A percentile compares a stretch with the other conserved stretches of the same genome.
These are phyloP conservation scores for Thalia dealbata DNA, from an alignment of 176 grass and related monocot genomes.

Conservation along the genomic window DNA sequence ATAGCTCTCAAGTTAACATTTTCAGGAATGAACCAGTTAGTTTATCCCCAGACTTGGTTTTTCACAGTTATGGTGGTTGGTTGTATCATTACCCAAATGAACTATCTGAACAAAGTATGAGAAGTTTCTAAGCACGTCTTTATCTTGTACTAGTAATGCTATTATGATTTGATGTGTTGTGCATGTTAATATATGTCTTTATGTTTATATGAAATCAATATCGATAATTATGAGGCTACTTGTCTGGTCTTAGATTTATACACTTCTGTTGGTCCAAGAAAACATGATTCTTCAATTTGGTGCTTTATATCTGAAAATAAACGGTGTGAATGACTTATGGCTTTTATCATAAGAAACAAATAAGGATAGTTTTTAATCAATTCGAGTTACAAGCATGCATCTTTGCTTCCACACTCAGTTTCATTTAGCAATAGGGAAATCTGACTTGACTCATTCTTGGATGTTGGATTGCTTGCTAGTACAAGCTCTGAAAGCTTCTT, in stretches of 20 bases:
- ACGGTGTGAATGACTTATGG: not conserved
- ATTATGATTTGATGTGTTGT: too few species aligned
- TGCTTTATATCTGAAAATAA: not conserved
- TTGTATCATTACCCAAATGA: constrained; percentile 79
- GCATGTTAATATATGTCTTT: not conserved
- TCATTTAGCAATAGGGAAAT: not conserved
- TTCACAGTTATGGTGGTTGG: constrained; percentile 52
- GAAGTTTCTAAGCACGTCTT: not conserved
- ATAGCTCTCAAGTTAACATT: constrained; percentile 89
- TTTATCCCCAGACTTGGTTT: constrained; percentile 69
- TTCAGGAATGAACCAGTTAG: constrained; percentile 65
- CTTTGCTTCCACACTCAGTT: not conserved
- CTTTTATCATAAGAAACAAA: not conserved
- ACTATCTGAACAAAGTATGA: constrained; percentile 82
- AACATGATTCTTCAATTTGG: not conserved
- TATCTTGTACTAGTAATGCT: not conserved
- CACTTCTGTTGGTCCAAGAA: not conserved
- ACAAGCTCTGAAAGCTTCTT: too few species aligned
- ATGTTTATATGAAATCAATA: not conserved
- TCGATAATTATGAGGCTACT: not conserved
- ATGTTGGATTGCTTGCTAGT: too few species aligned
- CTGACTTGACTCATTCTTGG: not conserved
- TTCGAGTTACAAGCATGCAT: not conserved
- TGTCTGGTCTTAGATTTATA: not conserved
- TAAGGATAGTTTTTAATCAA: not conserved